These are phyloP conservation scores for Trichoderma brevicompactum DNA, from an alignment of 2,329 filamentous ascomycete genomes.

Conservation along the genomic window DNA sequence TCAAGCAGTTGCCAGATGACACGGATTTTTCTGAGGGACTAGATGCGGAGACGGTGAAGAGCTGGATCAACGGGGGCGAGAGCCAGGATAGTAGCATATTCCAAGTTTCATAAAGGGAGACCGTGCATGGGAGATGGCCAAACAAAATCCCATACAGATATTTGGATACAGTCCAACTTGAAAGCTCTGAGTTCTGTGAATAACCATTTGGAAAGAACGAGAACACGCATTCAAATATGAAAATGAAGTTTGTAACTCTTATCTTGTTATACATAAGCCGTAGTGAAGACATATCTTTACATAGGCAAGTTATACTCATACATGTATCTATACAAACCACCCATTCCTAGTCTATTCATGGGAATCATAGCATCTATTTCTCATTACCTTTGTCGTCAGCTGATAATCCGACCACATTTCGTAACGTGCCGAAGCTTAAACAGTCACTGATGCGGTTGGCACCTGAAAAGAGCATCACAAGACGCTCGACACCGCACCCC, in stretches of 20 bases:
- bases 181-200: no score
- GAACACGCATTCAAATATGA: background rate
- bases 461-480: constrained; percentile 89
- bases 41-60: no score
- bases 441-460: constrained; percentile 81
- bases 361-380: constrained; percentile 28
- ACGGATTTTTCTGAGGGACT: no score
- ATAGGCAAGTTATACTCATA: background rate
- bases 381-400: constrained; percentile 39
- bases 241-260: background rate
- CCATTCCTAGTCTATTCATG: background rate
- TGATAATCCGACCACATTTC: constrained; percentile 64
- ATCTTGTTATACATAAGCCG: background rate
- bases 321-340: constrained; percentile 8
- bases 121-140: no score
- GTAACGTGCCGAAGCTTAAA: constrained; percentile 83
- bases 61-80: no score
- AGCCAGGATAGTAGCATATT: no score
- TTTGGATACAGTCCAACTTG: no score
- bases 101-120: no score
- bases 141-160: no score
- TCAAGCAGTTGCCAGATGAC: no score
- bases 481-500: constrained; percentile 89
- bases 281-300: no score
- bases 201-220: no score